phyloP scores from a whole-genome alignment of 305 asterid genomes.

The Rubia occidens region DNA sequence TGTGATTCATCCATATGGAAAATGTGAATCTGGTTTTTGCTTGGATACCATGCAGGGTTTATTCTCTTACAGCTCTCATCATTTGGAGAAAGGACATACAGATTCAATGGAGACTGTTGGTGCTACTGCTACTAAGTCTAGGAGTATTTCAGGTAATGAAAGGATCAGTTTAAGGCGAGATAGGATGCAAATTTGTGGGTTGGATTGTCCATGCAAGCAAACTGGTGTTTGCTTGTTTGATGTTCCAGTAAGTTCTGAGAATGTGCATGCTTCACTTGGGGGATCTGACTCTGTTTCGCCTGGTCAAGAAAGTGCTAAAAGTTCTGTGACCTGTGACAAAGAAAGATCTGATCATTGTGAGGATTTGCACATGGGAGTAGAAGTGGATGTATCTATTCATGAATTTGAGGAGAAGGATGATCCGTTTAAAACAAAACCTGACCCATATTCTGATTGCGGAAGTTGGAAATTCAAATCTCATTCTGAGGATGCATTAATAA shows the following conservation, averaged over 20 bases:
- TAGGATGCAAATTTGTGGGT: slow-evolving; percentile 32
- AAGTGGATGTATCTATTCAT: slow-evolving; percentile 10
- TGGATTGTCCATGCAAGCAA: slow-evolving; percentile 37
- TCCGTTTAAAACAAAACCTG: slow-evolving; percentile 4
- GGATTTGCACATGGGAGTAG: slow-evolving; percentile 16
- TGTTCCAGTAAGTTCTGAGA: slow-evolving; percentile 51
- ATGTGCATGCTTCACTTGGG: slow-evolving; percentile 29
- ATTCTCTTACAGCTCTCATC: slow-evolving; percentile 2
- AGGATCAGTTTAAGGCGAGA: slow-evolving; percentile 24
- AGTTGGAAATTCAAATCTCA: background rate
- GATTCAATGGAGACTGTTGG: slow-evolving; percentile 16
- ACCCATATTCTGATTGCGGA: slow-evolving; percentile 12
- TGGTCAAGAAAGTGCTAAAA: slow-evolving; percentile 38
- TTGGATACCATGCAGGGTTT: slow-evolving; percentile 8
- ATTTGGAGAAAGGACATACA: slow-evolving; percentile 18
- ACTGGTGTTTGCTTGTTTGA: slow-evolving; percentile 41
- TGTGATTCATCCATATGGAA: slow-evolving; percentile 36
- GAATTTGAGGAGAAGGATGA: slow-evolving; percentile 12
- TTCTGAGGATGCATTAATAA: slow-evolving; percentile 11
- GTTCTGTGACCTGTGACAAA: slow-evolving; percentile 34
- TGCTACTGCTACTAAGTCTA: slow-evolving; percentile 36
- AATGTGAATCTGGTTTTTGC: slow-evolving; percentile 18
- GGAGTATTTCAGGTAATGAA: slow-evolving; percentile 37
- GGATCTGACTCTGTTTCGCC: slow-evolving; percentile 33
- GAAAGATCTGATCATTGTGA: slow-evolving; percentile 31